phyloP scores from a whole-genome alignment of 257 asterid species.

The Solanum lignicaule region DNA sequence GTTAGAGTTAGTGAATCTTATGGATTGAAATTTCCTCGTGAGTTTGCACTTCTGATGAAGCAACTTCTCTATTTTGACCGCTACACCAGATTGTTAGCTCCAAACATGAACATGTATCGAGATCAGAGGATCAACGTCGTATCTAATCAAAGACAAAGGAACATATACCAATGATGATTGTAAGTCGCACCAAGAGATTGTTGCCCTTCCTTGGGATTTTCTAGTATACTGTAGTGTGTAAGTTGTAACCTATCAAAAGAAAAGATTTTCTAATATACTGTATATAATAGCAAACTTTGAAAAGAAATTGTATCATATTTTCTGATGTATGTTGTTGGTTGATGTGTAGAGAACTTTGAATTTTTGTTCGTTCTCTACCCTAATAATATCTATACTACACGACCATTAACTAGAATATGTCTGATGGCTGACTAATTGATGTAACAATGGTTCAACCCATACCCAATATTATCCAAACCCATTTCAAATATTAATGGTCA shows the following conservation, averaged over 20 bases:
- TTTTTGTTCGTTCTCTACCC: no score
- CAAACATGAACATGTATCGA: conserved; percentile 86
- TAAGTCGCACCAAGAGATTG: background rate
- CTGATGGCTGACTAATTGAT: background rate
- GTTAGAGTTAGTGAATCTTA: conserved; percentile 94
- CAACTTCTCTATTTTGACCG: conserved; percentile 96
- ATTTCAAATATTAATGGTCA: background rate
- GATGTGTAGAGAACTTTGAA: background rate
- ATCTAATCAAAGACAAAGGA: conserved; percentile 37
- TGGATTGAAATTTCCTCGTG: conserved; percentile 91
- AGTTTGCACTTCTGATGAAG: conserved; percentile 93
- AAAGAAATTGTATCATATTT: background rate
- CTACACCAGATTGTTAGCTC: conserved; percentile 84
- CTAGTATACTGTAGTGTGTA: background rate
- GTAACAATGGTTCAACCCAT: background rate
- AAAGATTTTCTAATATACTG: background rate
- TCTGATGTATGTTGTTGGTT: background rate
- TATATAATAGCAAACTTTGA: background rate
- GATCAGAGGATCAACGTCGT: conserved; percentile 81
- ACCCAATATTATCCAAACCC: background rate
- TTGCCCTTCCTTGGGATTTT: background rate
- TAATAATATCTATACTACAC: background rate
- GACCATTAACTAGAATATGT: background rate
- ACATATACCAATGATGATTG: conserved; percentile 17
- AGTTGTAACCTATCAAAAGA: background rate